A percentile compares a stretch with the other conserved stretches of the same genome.
phyloP scores from a whole-genome alignment of 345 rosid species.

The Clarkia xantiana region DNA sequence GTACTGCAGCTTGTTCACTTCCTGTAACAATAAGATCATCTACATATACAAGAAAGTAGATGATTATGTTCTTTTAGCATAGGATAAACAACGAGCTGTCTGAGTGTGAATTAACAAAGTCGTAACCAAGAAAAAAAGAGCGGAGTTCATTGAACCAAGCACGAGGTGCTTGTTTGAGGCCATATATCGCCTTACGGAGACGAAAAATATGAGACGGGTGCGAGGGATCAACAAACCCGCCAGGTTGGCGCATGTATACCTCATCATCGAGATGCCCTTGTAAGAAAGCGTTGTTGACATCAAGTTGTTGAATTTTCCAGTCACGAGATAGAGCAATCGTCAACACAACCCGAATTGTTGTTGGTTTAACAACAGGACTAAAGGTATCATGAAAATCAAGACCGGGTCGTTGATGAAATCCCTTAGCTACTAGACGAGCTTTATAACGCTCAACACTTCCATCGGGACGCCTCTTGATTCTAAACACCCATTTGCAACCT shows the following conservation, averaged over 20 bases:
- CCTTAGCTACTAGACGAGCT: background rate
- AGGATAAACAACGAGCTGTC: background rate
- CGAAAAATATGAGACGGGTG: background rate
- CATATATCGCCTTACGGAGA: background rate
- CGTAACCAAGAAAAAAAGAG: background rate
- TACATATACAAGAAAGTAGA: background rate
- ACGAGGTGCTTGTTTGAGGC: background rate
- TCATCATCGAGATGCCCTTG: background rate
- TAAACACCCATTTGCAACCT: background rate
- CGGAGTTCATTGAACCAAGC: background rate
- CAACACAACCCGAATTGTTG: background rate
- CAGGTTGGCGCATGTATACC: background rate
- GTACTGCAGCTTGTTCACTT: background rate
- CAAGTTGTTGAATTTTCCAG: background rate
- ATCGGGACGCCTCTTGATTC: background rate
- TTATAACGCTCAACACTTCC: background rate
- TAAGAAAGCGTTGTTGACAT: background rate
- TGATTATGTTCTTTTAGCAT: background rate
- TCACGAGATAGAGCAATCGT: background rate
- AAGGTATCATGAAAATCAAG: background rate
- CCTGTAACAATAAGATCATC: too few relatives aligned
- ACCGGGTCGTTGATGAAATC: background rate
- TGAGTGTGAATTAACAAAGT: too few relatives aligned
- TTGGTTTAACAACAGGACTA: background rate
- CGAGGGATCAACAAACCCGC: background rate